phyloP scores from a whole-genome alignment of 805 yeast genomes.

The Candida argentea region DNA sequence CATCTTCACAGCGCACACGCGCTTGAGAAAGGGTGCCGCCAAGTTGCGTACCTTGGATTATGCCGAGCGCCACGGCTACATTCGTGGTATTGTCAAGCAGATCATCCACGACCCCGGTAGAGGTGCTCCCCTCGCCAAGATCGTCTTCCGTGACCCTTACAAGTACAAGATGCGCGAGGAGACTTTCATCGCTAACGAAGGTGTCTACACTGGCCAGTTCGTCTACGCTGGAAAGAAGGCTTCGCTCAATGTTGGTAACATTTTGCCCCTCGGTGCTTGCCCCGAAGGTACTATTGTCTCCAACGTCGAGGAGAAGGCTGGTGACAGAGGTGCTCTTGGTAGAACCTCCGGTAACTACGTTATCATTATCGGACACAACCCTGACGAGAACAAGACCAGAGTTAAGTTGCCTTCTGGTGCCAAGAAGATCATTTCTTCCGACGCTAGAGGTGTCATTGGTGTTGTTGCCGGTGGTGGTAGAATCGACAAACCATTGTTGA shows the following conservation, averaged over 20 bases:
- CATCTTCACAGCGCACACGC: constrained; percentile 99
- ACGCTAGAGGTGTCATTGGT: constrained; percentile 99
- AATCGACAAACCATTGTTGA: constrained; percentile 97
- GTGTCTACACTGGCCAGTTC: constrained; percentile 99
- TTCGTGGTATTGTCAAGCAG: constrained; percentile 98
- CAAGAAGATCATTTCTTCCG: constrained; percentile 90
- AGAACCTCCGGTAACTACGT: constrained; percentile 99
- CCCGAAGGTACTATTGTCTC: constrained; percentile 99
- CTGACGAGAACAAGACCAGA: constrained; percentile 98
- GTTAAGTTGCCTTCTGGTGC: constrained; percentile 99
- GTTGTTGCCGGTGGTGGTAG: constrained; percentile 99
- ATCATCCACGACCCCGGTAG: constrained; percentile 99
- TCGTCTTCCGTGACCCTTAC: constrained; percentile 99
- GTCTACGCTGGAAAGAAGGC: constrained; percentile 99
- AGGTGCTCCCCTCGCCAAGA: constrained; percentile 97
- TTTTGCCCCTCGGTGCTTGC: constrained; percentile 90
- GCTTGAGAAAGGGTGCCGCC: constrained; percentile 99
- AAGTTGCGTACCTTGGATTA: constrained; percentile 98
- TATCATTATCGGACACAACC: constrained; percentile 98
- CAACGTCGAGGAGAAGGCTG: constrained; percentile 97
- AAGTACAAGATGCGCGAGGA: constrained; percentile 96
- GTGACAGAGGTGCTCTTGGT: constrained; percentile 99
- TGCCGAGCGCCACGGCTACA: constrained; percentile 99
- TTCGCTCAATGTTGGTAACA: constrained; percentile 92
- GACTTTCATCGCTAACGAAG: constrained; percentile 98